Evolutionary conservation across 768 basidiomycete species (phyloP), one percentile per base, ranked within the genome.

Genomic region (Suillus luteus): DNA sequence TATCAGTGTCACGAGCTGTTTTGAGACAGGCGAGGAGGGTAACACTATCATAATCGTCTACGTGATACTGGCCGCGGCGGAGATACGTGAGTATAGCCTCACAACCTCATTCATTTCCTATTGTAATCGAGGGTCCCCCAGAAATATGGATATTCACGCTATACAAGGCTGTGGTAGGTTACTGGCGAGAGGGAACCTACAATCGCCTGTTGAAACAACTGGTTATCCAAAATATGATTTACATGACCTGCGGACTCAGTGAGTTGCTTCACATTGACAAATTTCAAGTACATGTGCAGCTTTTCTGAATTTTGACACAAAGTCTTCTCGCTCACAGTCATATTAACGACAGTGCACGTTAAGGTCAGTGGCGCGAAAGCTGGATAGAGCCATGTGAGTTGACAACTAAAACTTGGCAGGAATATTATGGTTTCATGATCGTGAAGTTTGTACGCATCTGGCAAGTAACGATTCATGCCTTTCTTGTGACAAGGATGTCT

Each of bases 371-470:
- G 6, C 3, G 3, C 3, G 24, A 41, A 58, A 58, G 27, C 27
- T 41, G 6, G 1, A 41, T 41, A 19, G 57, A 19, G 24, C 11
- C 24, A 19, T 57, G 9, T 17, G 9, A 11, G 2, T 43, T 41
- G 57, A 58, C 40, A 19, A 41, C 5, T 19, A 27, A 41, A 58
- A 17, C 17, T 7, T 27, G 5, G 10, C 57, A 58, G 57, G 57
- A 11, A 41, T 31, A 19, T 41, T 27, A 58, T 27, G 57, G 40
- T 22, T 58, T 41, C 38, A 58, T 41, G 57, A 58, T 58, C 12
- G 57, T 27, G 40, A 58, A 58, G 27, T 58, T 58, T 58, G 6
- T 41, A 31, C 57, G 57, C 24, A 41, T 41, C 40, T 58, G 57
- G 57, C 57, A 58, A 31, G 57, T 58, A n/a, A 41, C 40, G 17